Evolutionary conservation across 805 yeast species (phyloP).

Genomic region (Kazachstania kunashirensis): DNA sequence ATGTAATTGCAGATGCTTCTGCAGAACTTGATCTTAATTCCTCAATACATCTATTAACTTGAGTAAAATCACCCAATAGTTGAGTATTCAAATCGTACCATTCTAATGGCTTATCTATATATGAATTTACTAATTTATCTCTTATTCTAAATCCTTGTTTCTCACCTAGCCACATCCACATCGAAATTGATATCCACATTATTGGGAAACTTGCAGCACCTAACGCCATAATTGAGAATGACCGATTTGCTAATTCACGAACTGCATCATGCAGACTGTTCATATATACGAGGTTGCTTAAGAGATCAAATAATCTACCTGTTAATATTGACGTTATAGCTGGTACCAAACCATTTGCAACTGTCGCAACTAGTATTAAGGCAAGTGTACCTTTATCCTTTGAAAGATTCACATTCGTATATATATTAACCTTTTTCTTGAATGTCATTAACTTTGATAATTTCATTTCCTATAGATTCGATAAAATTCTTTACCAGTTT

Average conservation of each 20-base stretch:
- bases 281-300: slow-evolving; percentile 18
- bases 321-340: slow-evolving; percentile 55
- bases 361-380: slow-evolving; percentile 33
- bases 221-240: slow-evolving; percentile 36
- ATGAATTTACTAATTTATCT: slow-evolving; percentile 32
- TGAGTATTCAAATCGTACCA: slow-evolving; percentile 58
- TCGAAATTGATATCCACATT: slow-evolving; percentile 45
- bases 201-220: slow-evolving; percentile 39
- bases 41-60: slow-evolving; percentile 62
- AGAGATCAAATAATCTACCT: slow-evolving; percentile 49
- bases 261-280: slow-evolving; percentile 37
- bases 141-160: slow-evolving; percentile 53
- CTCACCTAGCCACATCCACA: slow-evolving; percentile 70
- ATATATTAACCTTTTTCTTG: slow-evolving; percentile 11
- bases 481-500: too few relatives aligned
- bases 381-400: slow-evolving; percentile 21
- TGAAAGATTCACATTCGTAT: slow-evolving; percentile 12
- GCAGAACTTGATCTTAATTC: slow-evolving; percentile 60
- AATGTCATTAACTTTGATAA: not conserved
- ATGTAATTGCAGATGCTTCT: slow-evolving; percentile 50
- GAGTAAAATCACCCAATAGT: slow-evolving; percentile 54
- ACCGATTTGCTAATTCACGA: slow-evolving; percentile 32
- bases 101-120: slow-evolving; percentile 36
- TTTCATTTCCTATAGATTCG: too few relatives aligned
- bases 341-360: slow-evolving; percentile 46